Evolutionary conservation across 2,329 filamentous ascomycete species (phyloP), one percentile per base, ranked within the genome.

Genomic region (Exutisphaerella laricina): DNA sequence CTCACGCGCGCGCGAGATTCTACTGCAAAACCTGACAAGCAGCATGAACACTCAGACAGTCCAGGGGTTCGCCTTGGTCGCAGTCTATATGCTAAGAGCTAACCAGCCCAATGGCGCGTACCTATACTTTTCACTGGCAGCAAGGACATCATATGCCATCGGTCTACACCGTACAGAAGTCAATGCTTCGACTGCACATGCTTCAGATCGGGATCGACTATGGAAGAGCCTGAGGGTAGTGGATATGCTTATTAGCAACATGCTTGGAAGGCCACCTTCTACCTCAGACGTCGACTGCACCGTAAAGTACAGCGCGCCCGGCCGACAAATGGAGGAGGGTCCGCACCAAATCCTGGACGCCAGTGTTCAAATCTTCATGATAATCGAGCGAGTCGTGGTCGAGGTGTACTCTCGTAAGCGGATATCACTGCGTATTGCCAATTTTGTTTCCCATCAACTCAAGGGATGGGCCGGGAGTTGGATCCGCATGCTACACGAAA

Each of bases 161-260:
- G 73, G 73, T 1, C 62, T 76, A 16, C 73, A 76, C 50, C 60
- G 72, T 4, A 72, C 68, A 20, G 72, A 75, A 53, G 71, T 73
- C 9, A 74, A 73, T 44, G 69, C 69, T 20, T 64, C 72, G 1
- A 75, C 73, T 48, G 71, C 70, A 21, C n/a, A 40, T 16, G 28
- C 28, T 9, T 29, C 6, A 23, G 22, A 41, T 18, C 49, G 72
- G 42, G 70, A 74, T 48, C 66, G 71, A 3, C 70, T 74, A 14
- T 76, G 72, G 72, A 75, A 72, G 53, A 74, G 71, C 49, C 58
- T 75, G 4, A 67, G 72, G 2, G 69, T 74, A 39, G 65, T 74
- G 37, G 73, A 75, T 44, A 60, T 74, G 39, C 71, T 73, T 26
- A 69, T 75, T 46, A 74, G 71, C 49, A 71, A 68, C 17, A 66